Evolutionary conservation across 345 rosid species (phyloP).

Genomic region (Moricandia moricandioides): DNA sequence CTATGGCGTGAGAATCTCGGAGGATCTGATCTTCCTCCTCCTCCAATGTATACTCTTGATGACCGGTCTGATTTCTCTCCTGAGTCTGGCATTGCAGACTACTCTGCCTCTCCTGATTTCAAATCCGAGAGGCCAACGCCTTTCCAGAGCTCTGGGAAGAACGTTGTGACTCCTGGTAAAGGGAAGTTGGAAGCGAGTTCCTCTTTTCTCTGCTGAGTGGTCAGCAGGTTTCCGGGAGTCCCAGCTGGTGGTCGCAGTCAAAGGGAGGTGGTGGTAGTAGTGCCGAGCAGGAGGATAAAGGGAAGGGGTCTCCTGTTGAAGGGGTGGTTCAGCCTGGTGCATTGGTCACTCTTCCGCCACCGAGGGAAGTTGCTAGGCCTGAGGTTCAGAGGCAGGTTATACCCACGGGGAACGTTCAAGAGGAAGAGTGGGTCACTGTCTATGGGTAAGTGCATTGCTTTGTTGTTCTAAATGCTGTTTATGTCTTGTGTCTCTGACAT

Average conservation of each 20-base stretch:
- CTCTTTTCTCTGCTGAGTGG: conserved; percentile 53
- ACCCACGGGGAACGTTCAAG: conserved; percentile 73
- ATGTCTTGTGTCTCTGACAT: neutral
- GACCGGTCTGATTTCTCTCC: conserved; percentile 92
- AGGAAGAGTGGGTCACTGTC: conserved; percentile 98
- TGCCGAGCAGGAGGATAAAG: conserved; percentile 76
- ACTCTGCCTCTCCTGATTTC: conserved; percentile 62
- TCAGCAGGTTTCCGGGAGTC: conserved; percentile 59
- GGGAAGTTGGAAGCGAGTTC: conserved; percentile 60
- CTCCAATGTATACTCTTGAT: conserved; percentile 83
- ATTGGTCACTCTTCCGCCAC: conserved; percentile 85
- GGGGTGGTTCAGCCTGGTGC: conserved; percentile 88
- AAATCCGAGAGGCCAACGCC: conserved; percentile 66
- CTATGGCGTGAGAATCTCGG: conserved; percentile 91
- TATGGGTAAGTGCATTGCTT: conserved; percentile 60
- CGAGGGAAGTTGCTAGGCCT: conserved; percentile 93
- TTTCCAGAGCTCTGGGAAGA: conserved; percentile 48
- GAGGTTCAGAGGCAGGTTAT: conserved; percentile 67
- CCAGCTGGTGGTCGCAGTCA: conserved; percentile 75
- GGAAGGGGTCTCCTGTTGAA: conserved; percentile 85
- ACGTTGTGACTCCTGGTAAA: conserved; percentile 55
- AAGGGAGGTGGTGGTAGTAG: conserved; percentile 40
- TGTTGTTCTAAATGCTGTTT: too few species aligned
- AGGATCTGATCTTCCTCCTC: conserved; percentile 92
- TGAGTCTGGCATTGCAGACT: conserved; percentile 77